Evolutionary conservation across 176 grass and related monocot genomes (phyloP).

Genomic region (Alloteropsis semialata): DNA sequence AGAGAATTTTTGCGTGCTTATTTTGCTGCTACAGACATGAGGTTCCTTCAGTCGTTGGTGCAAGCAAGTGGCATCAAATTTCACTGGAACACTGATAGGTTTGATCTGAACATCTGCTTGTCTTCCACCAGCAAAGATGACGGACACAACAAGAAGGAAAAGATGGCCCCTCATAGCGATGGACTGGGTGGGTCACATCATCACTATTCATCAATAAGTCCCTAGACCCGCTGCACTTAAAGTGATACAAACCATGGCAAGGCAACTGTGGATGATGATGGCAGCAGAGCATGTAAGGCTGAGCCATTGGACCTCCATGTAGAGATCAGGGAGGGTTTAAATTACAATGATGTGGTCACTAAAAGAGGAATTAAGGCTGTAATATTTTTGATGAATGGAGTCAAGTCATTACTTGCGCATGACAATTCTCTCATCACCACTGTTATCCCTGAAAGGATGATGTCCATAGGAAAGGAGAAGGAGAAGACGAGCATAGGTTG

Average conservation of each 20-base stretch:
- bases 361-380: neutral
- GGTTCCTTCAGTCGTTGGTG: neutral
- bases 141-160: neutral
- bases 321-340: neutral
- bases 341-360: neutral
- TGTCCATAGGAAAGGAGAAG: no score
- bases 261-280: neutral
- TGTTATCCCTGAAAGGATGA: neutral
- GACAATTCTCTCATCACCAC: neutral
- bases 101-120: neutral
- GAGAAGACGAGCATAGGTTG: no score
- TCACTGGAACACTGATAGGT: neutral
- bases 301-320: neutral
- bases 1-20: no score
- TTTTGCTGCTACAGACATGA: neutral
- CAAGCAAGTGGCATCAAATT: neutral
- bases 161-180: neutral
- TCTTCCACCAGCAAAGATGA: neutral
- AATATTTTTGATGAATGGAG: neutral
- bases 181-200: no score
- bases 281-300: neutral
- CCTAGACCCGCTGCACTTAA: neutral
- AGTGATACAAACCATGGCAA: neutral
- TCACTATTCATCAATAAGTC: no score
- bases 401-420: neutral